Base-by-base conservation (phyloP, 352 stramenopile species). In the Phytophthora palmivora region DNA sequence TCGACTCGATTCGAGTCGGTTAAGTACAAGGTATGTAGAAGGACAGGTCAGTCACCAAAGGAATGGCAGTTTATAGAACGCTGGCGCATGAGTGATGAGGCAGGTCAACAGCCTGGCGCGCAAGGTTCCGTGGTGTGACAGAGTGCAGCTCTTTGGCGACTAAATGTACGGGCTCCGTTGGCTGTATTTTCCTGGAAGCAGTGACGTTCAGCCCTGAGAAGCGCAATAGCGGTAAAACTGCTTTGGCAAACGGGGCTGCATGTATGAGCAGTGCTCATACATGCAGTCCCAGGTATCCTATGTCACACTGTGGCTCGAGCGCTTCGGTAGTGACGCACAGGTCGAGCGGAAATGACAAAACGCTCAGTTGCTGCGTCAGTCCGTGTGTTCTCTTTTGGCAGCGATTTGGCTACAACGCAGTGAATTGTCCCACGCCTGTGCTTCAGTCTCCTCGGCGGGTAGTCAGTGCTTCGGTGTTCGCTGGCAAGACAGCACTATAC, bases 341-440 rank as follows among this genome's bases (percentile, higher is more conserved):
- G 24, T 19, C 46, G 26, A 24, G 21, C 41, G 36, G 21, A n/a
- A n/a, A 24, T 47, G 55, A 46, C 55, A 63, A 63, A 57, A 58
- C 7, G 38, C 15, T 37, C 53, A 49, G 10, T 22, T 9, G 48
- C 36, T 36, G 48, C 8, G 24, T 10, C 11, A n/a, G 3, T 15
- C 9, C 24, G 39, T 26, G 11, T 1, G 12, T 11, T n/a, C n/a
- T n/a, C n/a, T n/a, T n/a, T n/a, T n/a, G n/a, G n/a, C n/a, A n/a
- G n/a, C 24, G 24, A 28, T 6, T 28, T 53, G 32, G 32, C 41
- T 47, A 53, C 53, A 53, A 16, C 44, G 36, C 34, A 42, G 48
- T 36, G 52, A 36, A 37, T 28, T 63, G 36, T 63, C 55, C 43
- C 34, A 63, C 44, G 24, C 44, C 26, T 41, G 55, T 19, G 12